Base-by-base conservation (phyloP, 2,329 filamentous ascomycete genomes). In the Colletotrichum tamarilloi region DNA sequence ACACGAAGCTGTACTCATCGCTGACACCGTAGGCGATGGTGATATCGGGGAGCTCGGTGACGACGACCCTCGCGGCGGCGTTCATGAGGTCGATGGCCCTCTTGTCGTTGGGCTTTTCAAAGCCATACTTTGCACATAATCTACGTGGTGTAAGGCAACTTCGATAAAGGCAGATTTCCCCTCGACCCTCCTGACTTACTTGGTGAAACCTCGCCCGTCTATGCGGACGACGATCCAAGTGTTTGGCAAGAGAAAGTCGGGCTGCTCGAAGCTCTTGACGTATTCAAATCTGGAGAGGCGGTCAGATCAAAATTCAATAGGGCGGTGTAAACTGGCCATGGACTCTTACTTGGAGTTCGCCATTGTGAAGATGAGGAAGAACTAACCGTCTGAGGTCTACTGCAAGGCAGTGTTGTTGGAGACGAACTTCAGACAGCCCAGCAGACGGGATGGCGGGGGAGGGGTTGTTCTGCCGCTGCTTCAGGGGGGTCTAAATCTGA, bases 171-270 rank as follows among this genome's bases (percentile, higher is more conserved):
- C 14, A 4, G 49, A 46, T 12, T 35, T 57, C 9, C 30, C 30
- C 30, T 9, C 30, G 30, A 32, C 9, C 30, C 30, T 2, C 8
- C 28, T 57, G 6, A 26, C 83, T 80, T 85, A 97, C 95, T 97
- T 98, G 79, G 95, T 97, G 84, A 99, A 99, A 22, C 95, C 95
- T 76, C 96, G 90, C 28, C 97, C 97, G 84, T 99, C 97, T 79
- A 99, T 92, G 73, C 97, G 92, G 68, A 99, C 92, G 24, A 98
- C 95, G 69, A 98, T 93, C 95, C 95, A 99, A 30, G 96, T 98
- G 80, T 97, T 97, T 67, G 92, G 94, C 26, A 98, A 88, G 53
- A 99, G 85, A 59, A 84, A 84, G 80, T 98, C 95, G 7, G 92
- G 85, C 79, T 93, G 93, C 87, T 99, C 97, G 80, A 98, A 98